Conservation (phyloP, 2,329 filamentous ascomycete genomes). For the Penicillium palitans region DNA sequence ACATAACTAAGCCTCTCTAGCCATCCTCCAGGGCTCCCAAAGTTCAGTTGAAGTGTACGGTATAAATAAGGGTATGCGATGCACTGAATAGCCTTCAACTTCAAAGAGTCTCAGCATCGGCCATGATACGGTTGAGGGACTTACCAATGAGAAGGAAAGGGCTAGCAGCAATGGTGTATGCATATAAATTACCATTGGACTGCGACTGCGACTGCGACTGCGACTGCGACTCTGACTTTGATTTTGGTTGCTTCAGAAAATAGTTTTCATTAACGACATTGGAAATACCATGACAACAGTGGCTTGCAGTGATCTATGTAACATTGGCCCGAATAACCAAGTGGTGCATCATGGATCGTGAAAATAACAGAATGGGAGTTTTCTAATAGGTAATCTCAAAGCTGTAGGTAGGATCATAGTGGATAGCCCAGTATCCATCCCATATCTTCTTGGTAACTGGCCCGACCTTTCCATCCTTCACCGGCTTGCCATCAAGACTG, state of each 20-base stretch:
- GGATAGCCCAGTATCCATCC: slow-evolving; percentile 54
- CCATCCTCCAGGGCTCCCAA: neutral
- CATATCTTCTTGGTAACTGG: slow-evolving; percentile 51
- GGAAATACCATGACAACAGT: neutral
- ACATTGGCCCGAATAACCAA: neutral
- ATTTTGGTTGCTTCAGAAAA: neutral
- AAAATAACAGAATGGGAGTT: neutral
- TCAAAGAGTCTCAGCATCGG: too few species aligned
- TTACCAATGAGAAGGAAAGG: too few species aligned
- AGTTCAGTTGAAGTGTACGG: neutral
- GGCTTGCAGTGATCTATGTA: neutral
- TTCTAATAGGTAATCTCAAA: slow-evolving; percentile 14
- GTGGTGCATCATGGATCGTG: neutral
- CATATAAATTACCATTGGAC: neutral
- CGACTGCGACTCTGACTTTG: neutral
- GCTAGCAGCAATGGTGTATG: neutral
- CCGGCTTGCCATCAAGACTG: slow-evolving; percentile 44
- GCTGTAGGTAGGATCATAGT: slow-evolving; percentile 43
- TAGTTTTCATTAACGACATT: neutral
- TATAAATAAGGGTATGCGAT: neutral
- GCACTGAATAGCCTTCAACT: neutral
- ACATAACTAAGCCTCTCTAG: neutral
- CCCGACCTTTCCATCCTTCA: slow-evolving; percentile 48
- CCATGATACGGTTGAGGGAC: too few species aligned
- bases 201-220: neutral